Evolutionary conservation across 1,284 basidiomycete genomes (phyloP), one percentile per base, ranked within the genome.

Genomic region (Papiliotrema terrestris): DNA sequence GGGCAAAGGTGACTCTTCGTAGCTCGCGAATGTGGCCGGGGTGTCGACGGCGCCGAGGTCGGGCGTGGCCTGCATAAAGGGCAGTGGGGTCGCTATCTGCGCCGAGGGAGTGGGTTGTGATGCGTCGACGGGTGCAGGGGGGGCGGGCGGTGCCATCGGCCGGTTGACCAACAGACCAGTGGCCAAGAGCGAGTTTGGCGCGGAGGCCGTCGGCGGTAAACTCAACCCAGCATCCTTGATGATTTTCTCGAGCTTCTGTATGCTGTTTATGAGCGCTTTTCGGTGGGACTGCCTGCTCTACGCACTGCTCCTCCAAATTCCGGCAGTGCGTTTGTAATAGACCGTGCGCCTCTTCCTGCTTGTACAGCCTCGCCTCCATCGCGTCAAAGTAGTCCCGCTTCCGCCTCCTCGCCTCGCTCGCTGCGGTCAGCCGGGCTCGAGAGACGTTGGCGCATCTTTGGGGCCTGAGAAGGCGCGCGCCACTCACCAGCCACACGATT

Each of bases 271-370:
- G 32, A 57, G 36, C 45, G 23, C 6, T 44, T 22, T 25, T 20
- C 17, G 25, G 8, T 5, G 19, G 20, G 19, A 42, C 3, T 11
- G 3, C 11, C 36, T 3, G 9, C n/a, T 19, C 20, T 2, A 62
- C 67, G 58, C 53, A 69, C 67, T 66, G 63, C 44, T 56, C 49
- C 56, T 69, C 67, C 2, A 69, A 52, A 11, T 55, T 35, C n/a
- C 54, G 49, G 45, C 63, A 67, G n/a, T 59, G 62, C 13, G 53
- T 45, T 25, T 60, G 50, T 20, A 61, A 47, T n/a, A 26, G 45
- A n/a, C n/a, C 22, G 22, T 49, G 48, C 36, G 50, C 54, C 15
- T 44, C 32, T 42, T 61, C 59, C 22, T 54, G 55, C 11, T 44
- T 45, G 36, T 46, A 32, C 20, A 66, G 47, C 43, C 55, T 36